Conservation (phyloP, 2,329 filamentous ascomycete species). For the Fusarium ramigenum region DNA sequence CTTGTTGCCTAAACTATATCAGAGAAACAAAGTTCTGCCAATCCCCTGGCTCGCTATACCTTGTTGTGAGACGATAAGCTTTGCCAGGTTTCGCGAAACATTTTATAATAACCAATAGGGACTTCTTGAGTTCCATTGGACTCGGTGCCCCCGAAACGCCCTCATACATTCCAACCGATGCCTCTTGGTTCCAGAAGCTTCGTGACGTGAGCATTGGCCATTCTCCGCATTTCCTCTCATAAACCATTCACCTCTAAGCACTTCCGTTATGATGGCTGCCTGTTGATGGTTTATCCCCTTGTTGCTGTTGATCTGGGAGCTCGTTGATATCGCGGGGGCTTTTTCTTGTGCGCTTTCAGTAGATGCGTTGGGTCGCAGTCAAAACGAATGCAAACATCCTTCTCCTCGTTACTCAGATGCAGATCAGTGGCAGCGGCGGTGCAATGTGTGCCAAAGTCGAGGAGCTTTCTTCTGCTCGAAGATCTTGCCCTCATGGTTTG, state of each 20-base stretch:
- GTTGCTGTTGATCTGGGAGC: fast-evolving
- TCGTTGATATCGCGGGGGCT: fast-evolving
- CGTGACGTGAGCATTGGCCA: fast-evolving
- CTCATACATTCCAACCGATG: fast-evolving
- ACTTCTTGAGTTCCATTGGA: fast-evolving
- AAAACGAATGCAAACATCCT: no score
- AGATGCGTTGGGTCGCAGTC: fast-evolving
- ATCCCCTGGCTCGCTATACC: neutral
- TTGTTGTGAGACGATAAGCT: neutral
- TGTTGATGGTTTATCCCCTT: no score
- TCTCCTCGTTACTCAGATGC: neutral
- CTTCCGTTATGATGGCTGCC: no score
- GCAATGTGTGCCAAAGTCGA: neutral
- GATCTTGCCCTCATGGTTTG: no score
- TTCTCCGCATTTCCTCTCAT: neutral
- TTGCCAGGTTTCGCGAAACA: neutral
- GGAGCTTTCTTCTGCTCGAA: neutral
- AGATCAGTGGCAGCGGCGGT: neutral
- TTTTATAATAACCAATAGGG: neutral
- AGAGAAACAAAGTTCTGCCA: neutral
- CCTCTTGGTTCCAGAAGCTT: neutral
- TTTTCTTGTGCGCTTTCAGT: no score
- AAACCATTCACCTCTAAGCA: no score
- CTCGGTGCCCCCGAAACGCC: fast-evolving
- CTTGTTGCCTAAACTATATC: neutral